Percentiles rank a stretch among this genome's conserved stretches.
Evolutionary conservation across 805 yeast species (phyloP).

Genomic region (Teunomyces cretensis): DNA sequence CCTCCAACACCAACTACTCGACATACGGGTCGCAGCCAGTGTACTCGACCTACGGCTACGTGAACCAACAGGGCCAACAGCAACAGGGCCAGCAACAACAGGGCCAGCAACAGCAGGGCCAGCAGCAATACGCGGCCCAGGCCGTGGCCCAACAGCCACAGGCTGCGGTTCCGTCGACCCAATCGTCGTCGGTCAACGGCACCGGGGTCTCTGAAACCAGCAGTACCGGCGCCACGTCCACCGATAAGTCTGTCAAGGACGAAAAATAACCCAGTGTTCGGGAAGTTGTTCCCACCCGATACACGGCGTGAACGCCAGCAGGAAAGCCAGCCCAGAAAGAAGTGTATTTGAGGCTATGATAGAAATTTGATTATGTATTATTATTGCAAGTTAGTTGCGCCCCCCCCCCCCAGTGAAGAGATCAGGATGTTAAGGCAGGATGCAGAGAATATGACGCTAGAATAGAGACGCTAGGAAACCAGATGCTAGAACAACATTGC

Average conservation of each 20-base stretch:
- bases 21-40: slow-evolving; percentile 16
- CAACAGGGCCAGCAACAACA: neutral
- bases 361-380: slow-evolving; percentile 2
- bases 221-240: slow-evolving; percentile 1
- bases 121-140: slow-evolving; percentile 1
- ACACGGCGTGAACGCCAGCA: neutral
- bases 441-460: too few relatives aligned
- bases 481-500: too few relatives aligned
- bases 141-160: neutral
- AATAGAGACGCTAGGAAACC: too few relatives aligned
- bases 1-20: slow-evolving; percentile 13
- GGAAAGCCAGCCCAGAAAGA: too few relatives aligned
- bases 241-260: slow-evolving; percentile 1
- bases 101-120: slow-evolving; percentile 3
- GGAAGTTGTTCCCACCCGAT: too few relatives aligned
- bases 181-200: neutral
- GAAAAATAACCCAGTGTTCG: slow-evolving; percentile 1
- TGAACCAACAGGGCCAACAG: slow-evolving; percentile 14
- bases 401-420: too few relatives aligned
- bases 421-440: too few relatives aligned
- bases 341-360: slow-evolving; percentile 2
- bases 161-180: neutral
- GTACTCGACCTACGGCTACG: slow-evolving; percentile 15
- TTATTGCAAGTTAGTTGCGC: slow-evolving; percentile 2
- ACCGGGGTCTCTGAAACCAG: neutral